These are phyloP conservation scores for Salix purpurea DNA, from an alignment of 345 rosid genomes.

Conservation along the genomic window DNA sequence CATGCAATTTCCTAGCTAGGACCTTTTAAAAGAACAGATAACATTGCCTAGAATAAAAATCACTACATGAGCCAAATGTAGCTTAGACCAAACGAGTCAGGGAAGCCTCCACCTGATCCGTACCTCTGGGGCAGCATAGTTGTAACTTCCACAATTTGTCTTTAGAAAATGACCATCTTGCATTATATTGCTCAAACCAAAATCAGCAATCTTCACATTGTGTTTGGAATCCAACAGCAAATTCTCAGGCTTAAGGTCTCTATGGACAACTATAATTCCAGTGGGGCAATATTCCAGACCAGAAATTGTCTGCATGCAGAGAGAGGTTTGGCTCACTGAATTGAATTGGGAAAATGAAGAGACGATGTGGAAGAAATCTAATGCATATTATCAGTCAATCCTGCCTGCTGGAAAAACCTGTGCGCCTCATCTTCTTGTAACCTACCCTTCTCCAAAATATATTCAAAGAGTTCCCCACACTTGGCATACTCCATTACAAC, in stretches of 20 bases:
- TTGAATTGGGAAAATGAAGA: not conserved
- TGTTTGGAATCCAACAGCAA: conserved; percentile 73
- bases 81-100: not conserved
- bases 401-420: conserved; percentile 80
- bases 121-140: conserved; percentile 90
- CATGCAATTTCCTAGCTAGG: conserved; percentile 64
- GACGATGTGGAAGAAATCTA: not conserved
- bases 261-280: conserved; percentile 73
- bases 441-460: conserved; percentile 75
- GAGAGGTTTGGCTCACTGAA: conserved; percentile 9
- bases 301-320: conserved; percentile 62
- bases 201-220: conserved; percentile 87
- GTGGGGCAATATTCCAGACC: conserved; percentile 86
- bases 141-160: conserved; percentile 85
- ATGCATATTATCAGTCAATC: conserved; percentile 5
- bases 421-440: conserved; percentile 82
- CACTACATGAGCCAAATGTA: not conserved
- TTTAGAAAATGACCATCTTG: conserved; percentile 79
- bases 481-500: conserved; percentile 81
- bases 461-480: conserved; percentile 82
- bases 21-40: conserved; percentile 38
- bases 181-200: conserved; percentile 82
- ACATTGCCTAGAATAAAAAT: not conserved
- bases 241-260: conserved; percentile 93
- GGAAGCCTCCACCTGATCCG: not conserved